Evolutionary conservation across 495 filamentous ascomycete genomes (phyloP).

Genomic region (Lepidopterella palustris): DNA sequence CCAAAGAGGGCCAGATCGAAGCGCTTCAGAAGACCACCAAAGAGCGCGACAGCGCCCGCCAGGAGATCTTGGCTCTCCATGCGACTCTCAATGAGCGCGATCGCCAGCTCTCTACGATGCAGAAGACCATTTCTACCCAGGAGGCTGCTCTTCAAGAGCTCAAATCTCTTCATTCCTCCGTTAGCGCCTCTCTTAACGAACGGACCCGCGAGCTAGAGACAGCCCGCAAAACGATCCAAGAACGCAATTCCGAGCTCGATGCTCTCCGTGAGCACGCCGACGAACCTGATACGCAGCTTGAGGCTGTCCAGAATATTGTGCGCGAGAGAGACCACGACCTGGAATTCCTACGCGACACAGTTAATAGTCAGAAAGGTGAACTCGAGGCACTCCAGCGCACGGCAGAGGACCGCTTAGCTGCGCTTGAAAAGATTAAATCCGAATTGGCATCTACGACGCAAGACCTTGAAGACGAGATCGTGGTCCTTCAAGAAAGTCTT

Average conservation of each 20-base stretch:
- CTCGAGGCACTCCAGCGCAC: slow-evolving; percentile 16
- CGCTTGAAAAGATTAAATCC: slow-evolving; percentile 9
- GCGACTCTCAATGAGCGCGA: slow-evolving; percentile 15
- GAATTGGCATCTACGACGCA: slow-evolving; percentile 20
- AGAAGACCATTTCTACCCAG: slow-evolving; percentile 27
- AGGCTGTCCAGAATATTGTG: slow-evolving; percentile 23
- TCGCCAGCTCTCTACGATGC: slow-evolving; percentile 10
- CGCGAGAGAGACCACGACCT: slow-evolving; percentile 25
- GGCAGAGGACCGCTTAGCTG: slow-evolving; percentile 15
- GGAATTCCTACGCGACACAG: slow-evolving; percentile 17
- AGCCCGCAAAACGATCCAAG: slow-evolving; percentile 12
- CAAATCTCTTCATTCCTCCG: slow-evolving; percentile 7
- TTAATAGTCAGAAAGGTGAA: slow-evolving; percentile 13
- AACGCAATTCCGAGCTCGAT: slow-evolving; percentile 19
- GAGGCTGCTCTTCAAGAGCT: slow-evolving; percentile 32
- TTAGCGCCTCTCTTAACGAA: slow-evolving; percentile 15
- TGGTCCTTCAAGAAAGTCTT: slow-evolving; percentile 39
- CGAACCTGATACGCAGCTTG: slow-evolving; percentile 24
- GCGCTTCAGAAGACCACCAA: slow-evolving; percentile 55
- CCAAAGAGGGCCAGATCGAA: slow-evolving; percentile 55
- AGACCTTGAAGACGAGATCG: slow-evolving; percentile 42
- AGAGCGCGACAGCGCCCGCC: slow-evolving; percentile 33
- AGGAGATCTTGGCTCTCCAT: slow-evolving; percentile 6
- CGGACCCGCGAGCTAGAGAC: slow-evolving; percentile 22
- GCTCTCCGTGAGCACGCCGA: slow-evolving; percentile 16